Evolutionary conservation across 225 moss, liverwort and hornwort species (phyloP).

Genomic region (Antitrichia curtipendula): DNA sequence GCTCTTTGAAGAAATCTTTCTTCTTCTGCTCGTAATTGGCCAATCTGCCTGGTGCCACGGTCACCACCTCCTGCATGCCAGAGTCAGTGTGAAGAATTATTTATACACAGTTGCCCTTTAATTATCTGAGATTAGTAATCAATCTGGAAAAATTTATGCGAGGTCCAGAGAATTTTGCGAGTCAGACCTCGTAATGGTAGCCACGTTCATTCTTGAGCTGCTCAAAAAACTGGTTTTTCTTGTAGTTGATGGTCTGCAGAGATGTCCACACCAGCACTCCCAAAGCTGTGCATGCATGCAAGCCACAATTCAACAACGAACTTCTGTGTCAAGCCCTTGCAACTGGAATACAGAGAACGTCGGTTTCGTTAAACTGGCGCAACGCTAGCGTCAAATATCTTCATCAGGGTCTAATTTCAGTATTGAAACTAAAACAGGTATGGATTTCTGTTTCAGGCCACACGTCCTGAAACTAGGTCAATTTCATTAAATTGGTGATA

Average conservation of each 20-base stretch:
- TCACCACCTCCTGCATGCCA: conserved; percentile 43
- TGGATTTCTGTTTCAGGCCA: background rate
- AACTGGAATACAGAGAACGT: background rate
- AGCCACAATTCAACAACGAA: background rate
- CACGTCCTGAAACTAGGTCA: background rate
- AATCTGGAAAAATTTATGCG: too few relatives aligned
- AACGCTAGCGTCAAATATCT: background rate
- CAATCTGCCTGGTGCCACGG: conserved; percentile 45
- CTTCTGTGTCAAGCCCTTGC: background rate
- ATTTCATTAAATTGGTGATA: too few relatives aligned
- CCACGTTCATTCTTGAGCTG: conserved; percentile 46
- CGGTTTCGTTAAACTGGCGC: background rate
- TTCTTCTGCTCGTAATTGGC: conserved; percentile 38
- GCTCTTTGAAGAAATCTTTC: conserved; percentile 55
- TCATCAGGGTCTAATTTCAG: background rate
- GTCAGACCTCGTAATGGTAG: conserved; percentile 31
- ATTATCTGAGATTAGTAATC: background rate
- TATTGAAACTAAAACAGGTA: background rate
- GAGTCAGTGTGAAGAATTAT: background rate
- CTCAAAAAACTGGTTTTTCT: conserved; percentile 14
- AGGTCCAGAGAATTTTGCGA: background rate
- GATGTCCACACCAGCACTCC: conserved; percentile 55
- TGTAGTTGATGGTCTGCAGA: conserved; percentile 31
- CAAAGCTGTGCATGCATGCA: conserved; percentile 10
- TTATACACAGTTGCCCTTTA: too few relatives aligned